phyloP scores from a whole-genome alignment of 2,329 filamentous ascomycete species.

The Thermothelomyces thermophilus region DNA sequence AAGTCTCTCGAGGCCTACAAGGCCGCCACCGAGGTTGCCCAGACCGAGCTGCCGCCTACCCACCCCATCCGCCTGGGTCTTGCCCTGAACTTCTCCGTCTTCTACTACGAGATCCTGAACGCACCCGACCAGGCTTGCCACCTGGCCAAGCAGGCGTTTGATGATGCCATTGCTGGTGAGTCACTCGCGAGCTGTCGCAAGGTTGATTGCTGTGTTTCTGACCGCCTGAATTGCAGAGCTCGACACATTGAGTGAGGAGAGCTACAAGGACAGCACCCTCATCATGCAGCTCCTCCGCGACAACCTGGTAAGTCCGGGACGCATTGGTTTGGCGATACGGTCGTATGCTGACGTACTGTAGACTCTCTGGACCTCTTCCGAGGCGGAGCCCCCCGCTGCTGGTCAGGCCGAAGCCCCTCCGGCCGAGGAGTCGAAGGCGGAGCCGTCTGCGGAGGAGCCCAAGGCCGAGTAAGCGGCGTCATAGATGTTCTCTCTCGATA shows the following conservation, averaged over 20 bases:
- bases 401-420: slow-evolving; percentile 45
- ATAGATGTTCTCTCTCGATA: slow-evolving; percentile 35
- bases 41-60: slow-evolving; percentile 82
- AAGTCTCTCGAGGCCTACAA: slow-evolving; percentile 97
- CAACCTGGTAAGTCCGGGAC: slow-evolving; percentile 64
- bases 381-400: slow-evolving; percentile 75
- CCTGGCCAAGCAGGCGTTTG: slow-evolving; percentile 91
- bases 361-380: slow-evolving; percentile 99
- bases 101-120: slow-evolving; percentile 99
- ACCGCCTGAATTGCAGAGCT: slow-evolving; percentile 56
- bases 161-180: slow-evolving; percentile 82
- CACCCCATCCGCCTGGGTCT: slow-evolving; percentile 91
- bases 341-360: slow-evolving; percentile 37
- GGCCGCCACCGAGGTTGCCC: slow-evolving; percentile 79
- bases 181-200: slow-evolving; percentile 5
- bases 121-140: slow-evolving; percentile 97
- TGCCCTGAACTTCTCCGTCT: slow-evolving; percentile 94
- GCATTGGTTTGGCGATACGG: background rate
- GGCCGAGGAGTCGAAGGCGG: slow-evolving; percentile 51
- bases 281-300: slow-evolving; percentile 98
- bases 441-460: slow-evolving; percentile 54
- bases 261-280: slow-evolving; percentile 97
- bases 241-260: slow-evolving; percentile 94
- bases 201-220: background rate
- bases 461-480: slow-evolving; percentile 55